These are phyloP conservation scores for Salix exigua DNA, from an alignment of 345 rosid genomes.

Conservation along the genomic window DNA sequence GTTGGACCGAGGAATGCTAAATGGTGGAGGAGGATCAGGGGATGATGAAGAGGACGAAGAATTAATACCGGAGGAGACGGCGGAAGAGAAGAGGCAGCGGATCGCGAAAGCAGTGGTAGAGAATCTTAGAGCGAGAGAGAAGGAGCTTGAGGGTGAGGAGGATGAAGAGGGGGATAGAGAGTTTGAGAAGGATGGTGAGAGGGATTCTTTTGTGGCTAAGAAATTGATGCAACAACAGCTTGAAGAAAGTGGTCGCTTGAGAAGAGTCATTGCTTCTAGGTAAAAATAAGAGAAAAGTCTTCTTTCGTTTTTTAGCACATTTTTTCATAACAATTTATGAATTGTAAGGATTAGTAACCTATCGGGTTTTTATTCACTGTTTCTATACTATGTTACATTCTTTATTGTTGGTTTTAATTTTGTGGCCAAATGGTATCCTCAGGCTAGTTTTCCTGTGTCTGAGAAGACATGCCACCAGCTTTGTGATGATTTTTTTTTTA, in stretches of 20 bases:
- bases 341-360: background rate
- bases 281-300: slow-evolving; percentile 9
- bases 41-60: slow-evolving; percentile 34
- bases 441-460: background rate
- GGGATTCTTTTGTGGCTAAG: slow-evolving; percentile 57
- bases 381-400: background rate
- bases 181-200: slow-evolving; percentile 49
- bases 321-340: background rate
- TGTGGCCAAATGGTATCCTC: background rate
- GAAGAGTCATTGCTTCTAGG: slow-evolving; percentile 77
- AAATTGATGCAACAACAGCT: slow-evolving; percentile 79
- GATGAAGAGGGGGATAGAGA: slow-evolving; percentile 40
- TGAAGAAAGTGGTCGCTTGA: slow-evolving; percentile 79
- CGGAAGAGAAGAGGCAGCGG: slow-evolving; percentile 69
- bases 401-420: background rate
- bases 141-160: slow-evolving; percentile 29
- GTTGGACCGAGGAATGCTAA: background rate
- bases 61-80: slow-evolving; percentile 38
- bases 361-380: background rate
- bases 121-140: slow-evolving; percentile 33
- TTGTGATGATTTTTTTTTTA: background rate
- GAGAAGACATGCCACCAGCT: background rate
- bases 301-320: background rate
- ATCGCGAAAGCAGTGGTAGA: slow-evolving; percentile 51
- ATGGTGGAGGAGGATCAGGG: slow-evolving; percentile 28